Conservation (phyloP, 2,329 filamentous ascomycete species). For the Aquanectria penicillioides region DNA sequence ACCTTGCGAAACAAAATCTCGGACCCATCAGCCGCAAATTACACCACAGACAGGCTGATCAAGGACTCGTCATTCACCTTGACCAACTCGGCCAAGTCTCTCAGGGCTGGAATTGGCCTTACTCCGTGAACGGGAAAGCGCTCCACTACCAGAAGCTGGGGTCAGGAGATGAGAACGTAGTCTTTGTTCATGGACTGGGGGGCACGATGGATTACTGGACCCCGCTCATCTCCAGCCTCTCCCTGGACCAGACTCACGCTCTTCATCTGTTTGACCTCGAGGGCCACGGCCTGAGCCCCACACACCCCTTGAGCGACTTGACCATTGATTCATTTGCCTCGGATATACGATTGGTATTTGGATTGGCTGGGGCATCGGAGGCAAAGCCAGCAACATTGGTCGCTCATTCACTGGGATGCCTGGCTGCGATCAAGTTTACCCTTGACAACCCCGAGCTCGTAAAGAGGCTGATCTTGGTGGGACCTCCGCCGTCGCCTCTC, state of each 20-base stretch:
- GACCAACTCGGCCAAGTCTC: slow-evolving; percentile 28
- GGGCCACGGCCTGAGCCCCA: slow-evolving; percentile 65
- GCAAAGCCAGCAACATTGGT: slow-evolving; percentile 51
- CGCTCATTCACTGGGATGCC: slow-evolving; percentile 63
- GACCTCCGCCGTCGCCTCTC: slow-evolving; percentile 56
- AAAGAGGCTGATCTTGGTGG: slow-evolving; percentile 56
- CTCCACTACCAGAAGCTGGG: slow-evolving; percentile 50
- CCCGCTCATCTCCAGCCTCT: slow-evolving; percentile 52
- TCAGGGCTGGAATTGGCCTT: slow-evolving; percentile 39
- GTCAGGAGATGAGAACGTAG: slow-evolving; percentile 39
- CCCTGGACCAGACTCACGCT: slow-evolving; percentile 9
- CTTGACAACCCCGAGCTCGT: slow-evolving; percentile 52
- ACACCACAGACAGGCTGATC: neutral
- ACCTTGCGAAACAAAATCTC: slow-evolving; percentile 24
- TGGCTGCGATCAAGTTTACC: slow-evolving; percentile 57
- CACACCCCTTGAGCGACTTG: slow-evolving; percentile 53
- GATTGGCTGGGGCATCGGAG: slow-evolving; percentile 41
- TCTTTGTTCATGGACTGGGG: slow-evolving; percentile 67
- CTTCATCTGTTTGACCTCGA: slow-evolving; percentile 63
- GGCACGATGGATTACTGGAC: slow-evolving; percentile 55
- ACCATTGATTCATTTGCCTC: slow-evolving; percentile 54
- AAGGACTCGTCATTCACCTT: neutral
- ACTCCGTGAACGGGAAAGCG: slow-evolving; percentile 51
- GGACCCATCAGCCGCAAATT: neutral
- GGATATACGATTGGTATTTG: slow-evolving; percentile 53